Percentiles rank a stretch among this genome's conserved stretches.
Conservation (phyloP, 495 filamentous ascomycete species). For the Annulohypoxylon bovei region DNA sequence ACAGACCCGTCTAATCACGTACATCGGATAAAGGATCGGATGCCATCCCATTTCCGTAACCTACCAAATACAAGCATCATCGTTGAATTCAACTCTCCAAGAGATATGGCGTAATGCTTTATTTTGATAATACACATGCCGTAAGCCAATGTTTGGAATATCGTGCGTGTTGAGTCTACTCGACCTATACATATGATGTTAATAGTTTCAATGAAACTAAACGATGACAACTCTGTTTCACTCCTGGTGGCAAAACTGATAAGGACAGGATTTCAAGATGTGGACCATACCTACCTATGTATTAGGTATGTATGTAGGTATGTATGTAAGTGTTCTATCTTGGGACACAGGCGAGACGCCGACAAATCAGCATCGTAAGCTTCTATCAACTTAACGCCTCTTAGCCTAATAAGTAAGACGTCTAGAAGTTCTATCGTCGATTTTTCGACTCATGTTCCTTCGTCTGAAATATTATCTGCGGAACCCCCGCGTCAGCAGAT, state of each 20-base stretch:
- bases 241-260: background rate
- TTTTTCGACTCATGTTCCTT: conserved; percentile 37
- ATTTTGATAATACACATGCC: conserved; percentile 16
- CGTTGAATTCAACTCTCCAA: background rate
- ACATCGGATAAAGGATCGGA: conserved; percentile 11
- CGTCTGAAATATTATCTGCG: conserved; percentile 31
- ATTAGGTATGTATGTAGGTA: no score
- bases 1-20: background rate
- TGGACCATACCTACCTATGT: background rate
- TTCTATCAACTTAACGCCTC: background rate
- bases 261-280: conserved; percentile 10
- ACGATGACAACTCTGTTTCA: conserved; percentile 21
- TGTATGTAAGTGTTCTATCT: background rate
- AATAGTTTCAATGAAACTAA: conserved; percentile 4
- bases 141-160: conserved; percentile 4
- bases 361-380: conserved; percentile 30
- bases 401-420: background rate
- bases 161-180: background rate
- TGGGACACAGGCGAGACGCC: conserved; percentile 28
- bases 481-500: conserved; percentile 24
- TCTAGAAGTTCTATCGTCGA: conserved; percentile 23
- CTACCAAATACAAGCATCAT: background rate
- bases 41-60: conserved; percentile 3
- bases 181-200: background rate
- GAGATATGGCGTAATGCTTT: conserved; percentile 4